Percentiles rank a stretch among this genome's conserved stretches.
Evolutionary conservation across 768 basidiomycete genomes (phyloP).

Genomic region (Russula dissimulans): DNA sequence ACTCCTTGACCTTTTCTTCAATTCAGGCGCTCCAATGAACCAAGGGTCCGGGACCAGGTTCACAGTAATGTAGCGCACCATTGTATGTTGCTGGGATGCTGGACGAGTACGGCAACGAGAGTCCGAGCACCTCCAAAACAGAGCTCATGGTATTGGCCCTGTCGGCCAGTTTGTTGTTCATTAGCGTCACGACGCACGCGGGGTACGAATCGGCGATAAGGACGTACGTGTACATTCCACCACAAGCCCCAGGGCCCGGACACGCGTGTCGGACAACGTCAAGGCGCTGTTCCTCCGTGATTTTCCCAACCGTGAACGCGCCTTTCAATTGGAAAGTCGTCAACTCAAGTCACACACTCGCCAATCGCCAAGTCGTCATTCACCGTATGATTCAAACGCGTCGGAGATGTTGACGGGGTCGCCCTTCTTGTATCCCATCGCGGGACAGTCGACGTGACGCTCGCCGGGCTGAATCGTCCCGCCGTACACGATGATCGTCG

Average conservation of each 20-base stretch:
- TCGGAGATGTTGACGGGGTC: conserved; percentile 79
- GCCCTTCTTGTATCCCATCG: conserved; percentile 69
- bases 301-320: conserved; percentile 66
- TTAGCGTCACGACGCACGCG: neutral
- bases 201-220: too few relatives aligned
- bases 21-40: neutral
- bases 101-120: conserved; percentile 78
- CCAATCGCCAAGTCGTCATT: neutral
- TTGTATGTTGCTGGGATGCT: conserved; percentile 68
- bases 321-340: conserved; percentile 32
- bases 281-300: conserved; percentile 69
- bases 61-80: conserved; percentile 31
- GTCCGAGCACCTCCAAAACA: conserved; percentile 72
- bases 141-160: conserved; percentile 87
- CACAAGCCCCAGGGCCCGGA: conserved; percentile 77
- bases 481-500: conserved; percentile 78
- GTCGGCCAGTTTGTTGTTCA: neutral
- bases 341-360: neutral
- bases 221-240: conserved; percentile 77
- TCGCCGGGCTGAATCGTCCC: conserved; percentile 75
- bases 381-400: conserved; percentile 78
- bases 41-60: too few relatives aligned
- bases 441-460: conserved; percentile 72
- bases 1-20: conserved; percentile 75
- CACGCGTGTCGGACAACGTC: conserved; percentile 83